These are phyloP conservation scores for Colletotrichum graminicola DNA, from an alignment of 2,329 filamentous ascomycete genomes.

Conservation along the genomic window DNA sequence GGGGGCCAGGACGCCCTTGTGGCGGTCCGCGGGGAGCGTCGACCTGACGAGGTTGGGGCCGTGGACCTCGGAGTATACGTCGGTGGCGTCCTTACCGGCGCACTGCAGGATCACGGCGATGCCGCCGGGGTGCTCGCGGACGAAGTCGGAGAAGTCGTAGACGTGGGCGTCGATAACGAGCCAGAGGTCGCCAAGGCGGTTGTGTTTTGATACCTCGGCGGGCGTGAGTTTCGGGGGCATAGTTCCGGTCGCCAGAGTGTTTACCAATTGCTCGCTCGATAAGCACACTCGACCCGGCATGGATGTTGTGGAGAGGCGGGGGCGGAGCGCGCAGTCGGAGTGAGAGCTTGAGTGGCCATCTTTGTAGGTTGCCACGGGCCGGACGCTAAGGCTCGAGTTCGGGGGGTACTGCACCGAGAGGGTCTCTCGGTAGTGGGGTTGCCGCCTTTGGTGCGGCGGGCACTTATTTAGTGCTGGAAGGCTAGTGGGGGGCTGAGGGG, in stretches of 20 bases:
- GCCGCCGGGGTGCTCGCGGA: conserved; percentile 55
- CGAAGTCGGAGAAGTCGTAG: conserved; percentile 76
- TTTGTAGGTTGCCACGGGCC: conserved; percentile 22
- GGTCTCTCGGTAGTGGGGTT: conserved; percentile 17
- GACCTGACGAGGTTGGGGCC: conserved; percentile 55
- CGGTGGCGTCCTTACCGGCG: conserved; percentile 66
- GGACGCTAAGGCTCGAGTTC: conserved; percentile 21
- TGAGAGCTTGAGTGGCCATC: neutral
- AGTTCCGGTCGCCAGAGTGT: neutral
- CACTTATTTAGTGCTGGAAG: neutral
- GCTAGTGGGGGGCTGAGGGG: neutral
- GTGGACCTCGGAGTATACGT: conserved; percentile 65
- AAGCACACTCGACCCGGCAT: neutral
- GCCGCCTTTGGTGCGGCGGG: conserved; percentile 5
- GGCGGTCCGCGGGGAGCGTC: conserved; percentile 59
- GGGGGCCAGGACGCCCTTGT: conserved; percentile 59
- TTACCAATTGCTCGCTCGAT: neutral
- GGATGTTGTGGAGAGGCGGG: neutral
- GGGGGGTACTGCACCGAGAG: conserved; percentile 36
- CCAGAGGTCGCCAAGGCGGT: conserved; percentile 67
- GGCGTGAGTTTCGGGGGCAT: conserved; percentile 50
- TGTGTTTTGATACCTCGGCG: conserved; percentile 61
- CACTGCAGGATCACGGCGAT: conserved; percentile 60
- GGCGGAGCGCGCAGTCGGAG: neutral
- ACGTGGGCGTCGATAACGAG: conserved; percentile 74